Base-by-base conservation (phyloP, 2,329 filamentous ascomycete species). In the Alternaria triticina region DNA sequence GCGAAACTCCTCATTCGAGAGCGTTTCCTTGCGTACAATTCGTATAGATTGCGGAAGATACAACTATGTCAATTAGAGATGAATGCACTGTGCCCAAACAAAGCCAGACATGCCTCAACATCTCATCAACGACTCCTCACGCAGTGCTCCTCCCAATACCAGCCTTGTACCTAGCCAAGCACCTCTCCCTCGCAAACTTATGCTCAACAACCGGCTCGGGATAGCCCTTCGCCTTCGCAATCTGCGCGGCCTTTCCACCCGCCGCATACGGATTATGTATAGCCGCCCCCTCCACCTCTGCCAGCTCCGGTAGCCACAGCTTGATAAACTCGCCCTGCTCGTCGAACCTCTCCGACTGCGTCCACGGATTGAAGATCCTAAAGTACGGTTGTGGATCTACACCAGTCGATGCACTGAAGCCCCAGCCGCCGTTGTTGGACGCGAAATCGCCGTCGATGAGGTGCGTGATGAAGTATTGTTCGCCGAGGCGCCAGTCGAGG, bases 331-430 rank as follows among this genome's bases (percentile, higher is more conserved):
- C 87, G 0, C 93, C 94, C 0, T 90, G 83, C 0, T 86, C 83
- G 75, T 97, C 94, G 71, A 96, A 97, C 79, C 91, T 94, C 83
- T 96, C 92, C 70, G 91, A 93, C 82, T 97, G 94, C 17, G 92
- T 81, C 47, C 93, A 77, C 0, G 94, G 94, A 72, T 96, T 97
- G 81, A 97, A 97, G 55, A 97, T 91, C 7, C 93, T 86, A 67
- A 97, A 97, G 76, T 96, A 97, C 0, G 94, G 93, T 79, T 97
- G 92, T 1, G 93, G 91, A 77, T 96, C 93, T 7, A 94, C 91
- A 1, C 92, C 91, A 0, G 89, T 90, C 17, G 85, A 88, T 5
- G 90, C 89, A 23, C 85, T 80, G 68, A 90, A 90, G 0, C 88
- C 89, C 88, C 89, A 91, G 0, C 89, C 89, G 9, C 89, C 88